Evolutionary conservation across 139 green algal genomes (phyloP).

Genomic region (Tetraselmis chui): DNA sequence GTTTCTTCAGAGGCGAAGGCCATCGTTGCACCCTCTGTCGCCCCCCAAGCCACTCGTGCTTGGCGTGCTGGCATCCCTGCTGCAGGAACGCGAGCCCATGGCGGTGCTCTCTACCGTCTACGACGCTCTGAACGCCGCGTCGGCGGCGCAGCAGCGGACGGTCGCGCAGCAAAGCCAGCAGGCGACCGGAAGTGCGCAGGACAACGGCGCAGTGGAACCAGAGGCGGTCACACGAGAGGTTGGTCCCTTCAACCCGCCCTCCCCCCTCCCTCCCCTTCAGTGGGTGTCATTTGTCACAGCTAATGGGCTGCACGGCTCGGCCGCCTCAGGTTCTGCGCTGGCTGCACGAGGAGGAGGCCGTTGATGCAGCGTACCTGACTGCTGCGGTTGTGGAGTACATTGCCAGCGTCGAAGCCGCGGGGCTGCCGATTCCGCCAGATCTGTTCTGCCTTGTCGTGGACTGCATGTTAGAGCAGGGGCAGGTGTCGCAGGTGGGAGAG

Average conservation of each 20-base stretch:
- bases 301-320: slow-evolving; percentile 16
- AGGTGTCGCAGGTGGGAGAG: slow-evolving; percentile 25
- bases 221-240: background rate
- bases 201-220: slow-evolving; percentile 1
- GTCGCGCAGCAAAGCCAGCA: slow-evolving; percentile 2
- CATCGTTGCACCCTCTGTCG: background rate
- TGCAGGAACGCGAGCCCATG: slow-evolving; percentile 28
- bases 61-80: slow-evolving; percentile 10
- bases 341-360: slow-evolving; percentile 46
- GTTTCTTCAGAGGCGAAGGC: background rate
- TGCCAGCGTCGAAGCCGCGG: slow-evolving; percentile 15
- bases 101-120: slow-evolving; percentile 18
- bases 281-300: too few species aligned
- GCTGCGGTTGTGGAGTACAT: slow-evolving; percentile 33
- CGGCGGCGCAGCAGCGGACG: slow-evolving; percentile 10
- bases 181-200: background rate
- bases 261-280: slow-evolving; percentile 3
- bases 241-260: background rate
- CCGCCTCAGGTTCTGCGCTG: slow-evolving; percentile 30
- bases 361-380: slow-evolving; percentile 39
- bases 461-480: slow-evolving; percentile 34
- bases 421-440: slow-evolving; percentile 24
- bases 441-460: slow-evolving; percentile 37
- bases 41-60: slow-evolving; percentile 25
- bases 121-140: slow-evolving; percentile 20